Conservation (phyloP, 2,329 filamentous ascomycete species). For the Phaeosphaeriaceae sp. region DNA sequence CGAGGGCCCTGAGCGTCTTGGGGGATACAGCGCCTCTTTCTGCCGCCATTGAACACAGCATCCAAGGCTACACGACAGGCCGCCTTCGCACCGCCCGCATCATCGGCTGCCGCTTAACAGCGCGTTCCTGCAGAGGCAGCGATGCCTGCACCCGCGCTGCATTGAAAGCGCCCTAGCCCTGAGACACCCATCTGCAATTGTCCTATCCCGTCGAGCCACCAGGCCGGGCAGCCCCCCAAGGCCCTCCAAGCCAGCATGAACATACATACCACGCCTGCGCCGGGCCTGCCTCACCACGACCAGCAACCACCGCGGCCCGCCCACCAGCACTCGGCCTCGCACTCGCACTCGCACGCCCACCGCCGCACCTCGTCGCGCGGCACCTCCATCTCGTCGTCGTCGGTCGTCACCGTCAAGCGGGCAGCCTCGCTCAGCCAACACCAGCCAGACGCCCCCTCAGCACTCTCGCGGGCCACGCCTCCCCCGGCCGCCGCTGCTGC, state of each 20-base stretch:
- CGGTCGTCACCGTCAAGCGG: constrained; percentile 52
- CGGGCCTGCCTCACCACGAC: background rate
- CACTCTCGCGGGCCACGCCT: constrained; percentile 30
- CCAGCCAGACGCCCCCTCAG: constrained; percentile 30
- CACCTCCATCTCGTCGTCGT: constrained; percentile 55
- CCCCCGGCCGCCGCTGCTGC: constrained; percentile 19
- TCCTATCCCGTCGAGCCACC: background rate
- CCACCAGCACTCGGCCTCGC: constrained; percentile 11
- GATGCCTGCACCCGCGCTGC: constrained; percentile 10
- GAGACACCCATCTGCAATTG: constrained; percentile 5
- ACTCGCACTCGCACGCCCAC: constrained; percentile 10
- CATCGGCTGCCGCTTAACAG: background rate
- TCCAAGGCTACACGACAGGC: background rate
- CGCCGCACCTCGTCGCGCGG: constrained; percentile 49
- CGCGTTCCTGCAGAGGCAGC: constrained; percentile 12
- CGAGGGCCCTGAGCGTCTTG: background rate
- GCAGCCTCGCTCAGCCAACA: constrained; percentile 46
- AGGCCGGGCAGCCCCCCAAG: background rate
- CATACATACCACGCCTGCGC: constrained; percentile 1
- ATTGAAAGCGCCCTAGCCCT: constrained; percentile 8
- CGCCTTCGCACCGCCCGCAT: background rate
- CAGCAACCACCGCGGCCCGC: constrained; percentile 10
- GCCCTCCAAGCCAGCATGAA: background rate
- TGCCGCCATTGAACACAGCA: background rate
- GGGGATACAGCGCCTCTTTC: background rate